These are phyloP conservation scores for Candida bentonensis DNA, from an alignment of 805 yeast species.

Conservation along the genomic window DNA sequence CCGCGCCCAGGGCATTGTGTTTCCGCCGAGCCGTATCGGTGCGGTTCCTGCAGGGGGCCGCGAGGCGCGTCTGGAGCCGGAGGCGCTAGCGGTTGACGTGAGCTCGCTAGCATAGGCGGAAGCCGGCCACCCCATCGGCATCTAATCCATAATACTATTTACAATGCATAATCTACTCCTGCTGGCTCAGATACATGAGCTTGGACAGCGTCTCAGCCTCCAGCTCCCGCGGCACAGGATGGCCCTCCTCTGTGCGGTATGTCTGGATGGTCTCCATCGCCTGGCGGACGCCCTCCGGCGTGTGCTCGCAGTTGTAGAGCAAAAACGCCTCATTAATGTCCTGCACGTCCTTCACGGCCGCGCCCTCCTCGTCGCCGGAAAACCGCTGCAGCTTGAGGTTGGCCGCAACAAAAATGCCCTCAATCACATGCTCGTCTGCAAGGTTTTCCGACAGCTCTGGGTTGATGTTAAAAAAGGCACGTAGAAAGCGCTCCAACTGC, in stretches of 20 bases:
- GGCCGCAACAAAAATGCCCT: constrained; percentile 60
- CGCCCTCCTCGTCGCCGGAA: constrained; percentile 17
- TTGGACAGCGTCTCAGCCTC: constrained; percentile 16
- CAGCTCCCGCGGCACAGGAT: constrained; percentile 15
- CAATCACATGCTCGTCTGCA: constrained; percentile 44
- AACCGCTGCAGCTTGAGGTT: constrained; percentile 49
- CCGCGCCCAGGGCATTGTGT: constrained; percentile 50
- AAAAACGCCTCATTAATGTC: constrained; percentile 34
- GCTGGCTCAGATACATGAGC: constrained; percentile 11
- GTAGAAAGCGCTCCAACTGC: constrained; percentile 63
- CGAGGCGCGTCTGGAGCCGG: constrained; percentile 2
- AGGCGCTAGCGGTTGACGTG: constrained; percentile 3
- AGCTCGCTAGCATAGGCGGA: too few species aligned
- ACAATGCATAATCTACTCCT: too few species aligned
- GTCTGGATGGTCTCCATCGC: constrained; percentile 27
- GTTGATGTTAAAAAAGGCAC: constrained; percentile 72
- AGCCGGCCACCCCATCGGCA: too few species aligned
- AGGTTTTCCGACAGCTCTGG: constrained; percentile 47
- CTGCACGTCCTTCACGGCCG: constrained; percentile 14
- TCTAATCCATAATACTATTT: too few species aligned
- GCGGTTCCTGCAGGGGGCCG: constrained; percentile 34
- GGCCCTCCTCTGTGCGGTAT: constrained; percentile 10
- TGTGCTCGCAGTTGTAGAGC: constrained; percentile 32
- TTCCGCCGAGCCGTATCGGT: constrained; percentile 54
- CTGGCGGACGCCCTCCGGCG: constrained; percentile 25